Evolutionary conservation across 108 stramenopile genomes (phyloP), one percentile per base, ranked within the genome.

Genomic region (Epithemia pelagica): DNA sequence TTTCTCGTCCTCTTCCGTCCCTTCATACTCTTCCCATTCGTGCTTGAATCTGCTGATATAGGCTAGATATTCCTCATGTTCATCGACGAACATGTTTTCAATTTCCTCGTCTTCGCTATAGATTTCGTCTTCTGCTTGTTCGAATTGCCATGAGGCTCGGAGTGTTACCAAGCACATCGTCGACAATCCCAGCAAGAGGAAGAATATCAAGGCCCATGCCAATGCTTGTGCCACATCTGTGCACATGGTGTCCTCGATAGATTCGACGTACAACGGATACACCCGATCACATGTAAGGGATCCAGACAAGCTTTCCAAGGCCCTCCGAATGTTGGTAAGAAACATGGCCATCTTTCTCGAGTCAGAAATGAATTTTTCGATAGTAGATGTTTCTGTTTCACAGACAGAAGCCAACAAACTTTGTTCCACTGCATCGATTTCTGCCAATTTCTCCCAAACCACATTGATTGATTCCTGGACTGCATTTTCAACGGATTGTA

Each of bases 1-100:
- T 46, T 5, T 5, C 15, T 46, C 15, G 5, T 15, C 37, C 10
- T 5, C 10, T 10, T 61, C 66, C 18, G 62, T 62, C 3, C 82
- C 82, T 62, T 73, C 57, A 33, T 84, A 84, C 19, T 77, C 79
- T 68, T 84, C 72, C 83, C 83, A 84, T 74, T 84, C 83, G 57
- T 84, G 79, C 56, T 84, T 79, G 55, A 80, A 84, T 33, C 62
- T 65, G 7, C 79, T 77, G 61, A 84, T 80, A 58, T 80, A 84
- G 7, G 65, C 73, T 1, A 84, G 66, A 58, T 84, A 84, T 55
- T 84, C 83, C 51, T 80, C 83, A 56, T 84, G 78, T 46, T 84
- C 83, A 64, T 84, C 76, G 19, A 83, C 57, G 15, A 83, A 59
- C 83, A 84, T 84, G 59, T 84, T 84, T 53, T 80, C 74, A 3